Base-by-base conservation (phyloP, 2,329 filamentous ascomycete species). In the Aspergillus terreus region DNA sequence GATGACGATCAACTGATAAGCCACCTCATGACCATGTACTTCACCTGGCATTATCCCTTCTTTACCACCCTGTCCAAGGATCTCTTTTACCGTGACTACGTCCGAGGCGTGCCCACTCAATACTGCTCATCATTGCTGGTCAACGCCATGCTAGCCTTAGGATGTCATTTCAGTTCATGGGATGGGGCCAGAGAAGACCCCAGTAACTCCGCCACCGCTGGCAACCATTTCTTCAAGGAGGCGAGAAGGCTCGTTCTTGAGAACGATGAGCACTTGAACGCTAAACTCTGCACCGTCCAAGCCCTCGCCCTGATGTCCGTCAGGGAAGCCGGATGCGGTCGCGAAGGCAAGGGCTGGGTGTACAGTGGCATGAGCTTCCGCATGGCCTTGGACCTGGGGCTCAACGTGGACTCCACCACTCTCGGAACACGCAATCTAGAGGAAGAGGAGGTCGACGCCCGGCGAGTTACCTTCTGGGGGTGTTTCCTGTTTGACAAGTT, bases 331-430 rank as follows among this genome's bases (percentile, higher is more conserved):
- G 94, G 94, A 1, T 97, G 92, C 68, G 92, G 90, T 0, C 82
- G 92, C 40, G 94, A 97, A 72, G 90, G 90, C 36, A 95, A 94
- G 70, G 94, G 94, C 1, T 99, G 94, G 94, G 91, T 96, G 3
- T 97, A 97, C 70, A 96, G 90, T 63, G 92, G 94, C 46, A 96
- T 99, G 89, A 94, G 89, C 63, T 97, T 99, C 68, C 86, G 94
- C 42, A 97, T 99, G 92, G 92, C 92, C 0, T 88, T 88, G 68
- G 94, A 99, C 63, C 82, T 99, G 57, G 94, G 94, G 0, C 78
- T 99, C 48, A 95, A 96, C 63, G 82, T 96, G 15, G 88, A 96
- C 64, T 82, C 87, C 1, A 82, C 83, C 15, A 83, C 83, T 7
- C 79, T 90, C 52, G 80, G 81, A 6, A 73, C 75, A 6, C 78